These are phyloP conservation scores for Pulveroboletus sp. DNA, from an alignment of 768 basidiomycete species.

Conservation along the genomic window DNA sequence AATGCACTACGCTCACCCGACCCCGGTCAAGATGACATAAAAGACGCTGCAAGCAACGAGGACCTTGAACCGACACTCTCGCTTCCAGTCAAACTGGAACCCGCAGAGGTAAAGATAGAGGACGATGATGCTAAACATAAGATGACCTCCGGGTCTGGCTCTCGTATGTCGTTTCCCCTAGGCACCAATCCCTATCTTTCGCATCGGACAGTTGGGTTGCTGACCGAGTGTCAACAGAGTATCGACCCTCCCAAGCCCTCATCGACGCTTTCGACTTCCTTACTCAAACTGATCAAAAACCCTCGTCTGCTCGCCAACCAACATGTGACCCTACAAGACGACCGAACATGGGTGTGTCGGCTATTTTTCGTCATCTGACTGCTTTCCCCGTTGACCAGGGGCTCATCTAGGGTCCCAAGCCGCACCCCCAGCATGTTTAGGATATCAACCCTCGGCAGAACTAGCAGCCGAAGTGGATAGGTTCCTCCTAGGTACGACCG, in stretches of 20 bases:
- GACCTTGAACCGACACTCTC: not conserved
- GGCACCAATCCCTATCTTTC: not conserved
- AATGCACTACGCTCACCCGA: slow-evolving; percentile 7
- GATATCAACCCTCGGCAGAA: slow-evolving; percentile 7
- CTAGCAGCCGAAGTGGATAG: slow-evolving; percentile 3
- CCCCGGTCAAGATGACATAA: slow-evolving; percentile 1
- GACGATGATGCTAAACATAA: not conserved
- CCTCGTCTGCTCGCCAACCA: not conserved
- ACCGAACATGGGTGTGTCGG: not conserved
- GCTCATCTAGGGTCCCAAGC: not conserved
- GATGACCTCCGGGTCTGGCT: not conserved
- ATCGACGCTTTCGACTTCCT: slow-evolving; percentile 9
- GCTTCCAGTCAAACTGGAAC: slow-evolving; percentile 6
- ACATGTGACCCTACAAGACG: not conserved
- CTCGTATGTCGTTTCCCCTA: not conserved
- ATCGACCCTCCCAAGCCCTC: slow-evolving; percentile 13
- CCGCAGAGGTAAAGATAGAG: slow-evolving; percentile 5
- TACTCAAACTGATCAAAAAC: not conserved
- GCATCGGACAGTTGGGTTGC: too few relatives aligned
- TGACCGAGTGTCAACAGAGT: not conserved
- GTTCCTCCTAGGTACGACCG: not conserved
- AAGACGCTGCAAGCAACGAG: not conserved
- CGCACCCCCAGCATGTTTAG: not conserved
- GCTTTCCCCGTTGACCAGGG: not conserved
- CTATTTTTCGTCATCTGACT: not conserved